These are phyloP conservation scores for Backusella sp. DNA, from an alignment of 192 early-diverging fungal species.

Conservation along the genomic window DNA sequence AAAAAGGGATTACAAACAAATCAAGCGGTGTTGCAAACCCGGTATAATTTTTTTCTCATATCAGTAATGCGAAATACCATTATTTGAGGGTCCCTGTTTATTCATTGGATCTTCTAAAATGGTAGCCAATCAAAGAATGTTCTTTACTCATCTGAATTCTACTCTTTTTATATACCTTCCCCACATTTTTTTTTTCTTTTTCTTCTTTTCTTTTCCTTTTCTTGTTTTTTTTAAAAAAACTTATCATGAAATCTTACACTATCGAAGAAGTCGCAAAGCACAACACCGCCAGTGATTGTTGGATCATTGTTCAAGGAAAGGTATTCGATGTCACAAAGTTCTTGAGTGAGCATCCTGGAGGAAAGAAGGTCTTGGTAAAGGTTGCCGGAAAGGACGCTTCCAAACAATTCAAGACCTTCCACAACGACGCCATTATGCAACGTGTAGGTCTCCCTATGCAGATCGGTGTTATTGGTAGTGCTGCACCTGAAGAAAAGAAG, in stretches of 20 bases:
- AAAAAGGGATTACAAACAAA: background rate
- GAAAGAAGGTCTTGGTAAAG: constrained; percentile 85
- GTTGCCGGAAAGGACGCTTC: constrained; percentile 78
- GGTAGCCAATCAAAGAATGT: background rate
- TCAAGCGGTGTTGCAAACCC: background rate
- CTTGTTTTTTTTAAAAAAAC: background rate
- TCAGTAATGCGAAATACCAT: background rate
- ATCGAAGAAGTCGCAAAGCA: constrained; percentile 66
- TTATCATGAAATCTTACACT: constrained; percentile 44
- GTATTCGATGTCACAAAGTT: constrained; percentile 77
- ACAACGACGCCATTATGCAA: constrained; percentile 37
- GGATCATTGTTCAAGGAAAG: constrained; percentile 73
- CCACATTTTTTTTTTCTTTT: background rate
- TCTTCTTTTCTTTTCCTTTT: background rate
- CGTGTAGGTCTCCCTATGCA: constrained; percentile 32
- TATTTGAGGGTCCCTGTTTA: constrained; percentile 5
- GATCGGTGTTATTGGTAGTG: constrained; percentile 28
- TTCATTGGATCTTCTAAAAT: background rate
- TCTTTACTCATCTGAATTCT: constrained; percentile 12
- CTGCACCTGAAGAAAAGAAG: background rate
- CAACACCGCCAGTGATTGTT: constrained; percentile 68
- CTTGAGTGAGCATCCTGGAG: constrained; percentile 86
- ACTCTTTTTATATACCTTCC: background rate
- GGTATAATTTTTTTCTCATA: background rate
- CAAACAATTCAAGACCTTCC: constrained; percentile 84